Evolutionary conservation across 768 basidiomycete species (phyloP), one percentile per base, ranked within the genome.

Genomic region (Trametes sanguinea): DNA sequence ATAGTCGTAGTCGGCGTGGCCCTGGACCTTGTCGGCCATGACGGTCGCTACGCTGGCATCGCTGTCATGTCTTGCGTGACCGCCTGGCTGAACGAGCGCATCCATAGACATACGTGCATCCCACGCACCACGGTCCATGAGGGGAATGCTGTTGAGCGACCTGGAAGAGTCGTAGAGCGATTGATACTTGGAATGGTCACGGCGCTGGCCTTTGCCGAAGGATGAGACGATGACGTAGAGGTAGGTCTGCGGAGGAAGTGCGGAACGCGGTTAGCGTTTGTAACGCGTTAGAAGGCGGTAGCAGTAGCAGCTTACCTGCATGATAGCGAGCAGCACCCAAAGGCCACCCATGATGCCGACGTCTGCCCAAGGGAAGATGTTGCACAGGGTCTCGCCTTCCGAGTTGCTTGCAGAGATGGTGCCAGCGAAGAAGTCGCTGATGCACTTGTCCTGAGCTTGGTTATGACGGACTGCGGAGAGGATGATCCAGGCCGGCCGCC

Each of bases 321-420:
- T 77, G 63, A 88, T 77, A n/a, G 83, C 84, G 30, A 97, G 78
- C 14, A 97, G 70, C 9, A 90, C 74, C 92, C 95, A 98, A 6
- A 97, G 78, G 7, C 85, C 92, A 17, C 81, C 89, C 94, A 98
- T 95, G 58, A 98, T 77, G 40, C 95, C 95, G 13, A 97, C 79
- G 68, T 92, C 90, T 9, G 93, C 90, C 92, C 94, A 97, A 4
- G 94, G 81, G 71, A 98, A 96, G 57, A 97, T 89, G 50, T 87
- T 80, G 76, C 97, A 99, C 27, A 98, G 80, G 5, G 83, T 85
- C 39, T 86, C 73, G 6, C 86, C 90, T 72, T 93, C 83, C 40
- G 73, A 68, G 13, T 74, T 72, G 52, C 74, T 65, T 61, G 67
- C 70, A 11, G 75, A 74, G 33, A 75, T 69, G 6, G 68, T 54